Conservation (phyloP, 2,329 filamentous ascomycete species). For the Onygena corvina region DNA sequence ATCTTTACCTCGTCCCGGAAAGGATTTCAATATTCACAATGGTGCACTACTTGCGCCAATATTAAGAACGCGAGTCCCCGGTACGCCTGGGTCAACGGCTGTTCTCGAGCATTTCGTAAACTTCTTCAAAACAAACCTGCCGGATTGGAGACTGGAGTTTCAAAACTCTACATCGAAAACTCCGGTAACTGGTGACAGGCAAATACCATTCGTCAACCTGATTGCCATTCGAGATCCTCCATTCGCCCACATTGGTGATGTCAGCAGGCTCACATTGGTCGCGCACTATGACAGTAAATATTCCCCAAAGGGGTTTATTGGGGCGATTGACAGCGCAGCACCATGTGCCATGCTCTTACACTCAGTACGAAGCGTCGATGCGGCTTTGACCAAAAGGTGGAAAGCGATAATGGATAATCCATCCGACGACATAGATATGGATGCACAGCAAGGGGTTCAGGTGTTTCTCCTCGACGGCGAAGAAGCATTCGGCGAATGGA, state of each 20-base stretch:
- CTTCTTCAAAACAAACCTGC: constrained; percentile 65
- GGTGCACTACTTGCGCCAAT: constrained; percentile 75
- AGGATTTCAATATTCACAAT: constrained; percentile 65
- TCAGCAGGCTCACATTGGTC: constrained; percentile 70
- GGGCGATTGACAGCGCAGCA: constrained; percentile 84
- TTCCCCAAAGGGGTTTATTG: constrained; percentile 72
- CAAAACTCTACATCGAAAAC: constrained; percentile 87
- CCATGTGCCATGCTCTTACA: constrained; percentile 92
- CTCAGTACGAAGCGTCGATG: constrained; percentile 66
- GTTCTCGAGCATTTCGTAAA: constrained; percentile 71
- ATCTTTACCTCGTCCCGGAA: constrained; percentile 56
- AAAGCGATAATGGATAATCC: constrained; percentile 49
- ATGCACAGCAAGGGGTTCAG: constrained; percentile 72
- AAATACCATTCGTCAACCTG: constrained; percentile 76
- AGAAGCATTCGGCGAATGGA: constrained; percentile 79
- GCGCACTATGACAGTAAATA: constrained; percentile 90
- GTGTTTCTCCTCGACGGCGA: constrained; percentile 86
- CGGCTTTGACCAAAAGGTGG: constrained; percentile 72
- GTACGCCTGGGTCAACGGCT: constrained; percentile 59
- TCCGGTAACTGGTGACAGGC: constrained; percentile 55
- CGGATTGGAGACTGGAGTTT: constrained; percentile 65
- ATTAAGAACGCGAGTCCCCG: constrained; percentile 75
- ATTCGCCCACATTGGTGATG: constrained; percentile 60
- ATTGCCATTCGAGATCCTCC: constrained; percentile 82
- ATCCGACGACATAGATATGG: constrained; percentile 39